These are phyloP conservation scores for Cudoniella acicularis DNA, from an alignment of 495 filamentous ascomycete species.

Conservation along the genomic window DNA sequence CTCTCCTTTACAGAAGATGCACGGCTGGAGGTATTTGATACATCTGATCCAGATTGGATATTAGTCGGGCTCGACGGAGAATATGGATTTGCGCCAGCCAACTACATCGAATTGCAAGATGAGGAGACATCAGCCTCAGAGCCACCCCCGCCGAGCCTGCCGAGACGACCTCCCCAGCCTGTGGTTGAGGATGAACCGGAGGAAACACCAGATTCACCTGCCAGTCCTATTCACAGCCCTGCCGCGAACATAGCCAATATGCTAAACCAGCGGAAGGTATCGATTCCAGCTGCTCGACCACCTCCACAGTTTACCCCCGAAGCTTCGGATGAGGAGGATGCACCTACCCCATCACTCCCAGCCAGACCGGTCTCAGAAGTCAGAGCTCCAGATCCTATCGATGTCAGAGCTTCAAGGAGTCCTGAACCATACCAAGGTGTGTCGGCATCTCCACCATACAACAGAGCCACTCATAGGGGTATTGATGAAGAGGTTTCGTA, in stretches of 20 bases:
- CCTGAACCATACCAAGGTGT: slow-evolving; percentile 35
- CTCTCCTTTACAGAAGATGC: slow-evolving; percentile 93
- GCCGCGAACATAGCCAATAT: slow-evolving; percentile 28
- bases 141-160: slow-evolving; percentile 36
- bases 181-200: slow-evolving; percentile 38
- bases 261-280: slow-evolving; percentile 17
- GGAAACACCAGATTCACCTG: slow-evolving; percentile 18
- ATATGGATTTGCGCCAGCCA: slow-evolving; percentile 94
- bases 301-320: slow-evolving; percentile 55
- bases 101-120: slow-evolving; percentile 75
- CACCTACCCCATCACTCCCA: slow-evolving; percentile 64
- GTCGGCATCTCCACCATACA: slow-evolving; percentile 56
- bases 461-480: slow-evolving; percentile 44
- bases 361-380: slow-evolving; percentile 62
- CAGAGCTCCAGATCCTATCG: slow-evolving; percentile 47
- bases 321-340: slow-evolving; percentile 57
- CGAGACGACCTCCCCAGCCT: slow-evolving; percentile 35
- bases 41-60: slow-evolving; percentile 93
- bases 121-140: slow-evolving; percentile 9
- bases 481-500: slow-evolving; percentile 27
- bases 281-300: slow-evolving; percentile 23
- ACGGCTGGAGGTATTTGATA: slow-evolving; percentile 79
- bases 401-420: slow-evolving; percentile 42
- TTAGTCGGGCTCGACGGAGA: slow-evolving; percentile 80
- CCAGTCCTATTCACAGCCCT: slow-evolving; percentile 19